A percentile compares a stretch with the other conserved stretches of the same genome.
Evolutionary conservation across 257 asterid species (phyloP).

Genomic region (Eustoma russellianum): DNA sequence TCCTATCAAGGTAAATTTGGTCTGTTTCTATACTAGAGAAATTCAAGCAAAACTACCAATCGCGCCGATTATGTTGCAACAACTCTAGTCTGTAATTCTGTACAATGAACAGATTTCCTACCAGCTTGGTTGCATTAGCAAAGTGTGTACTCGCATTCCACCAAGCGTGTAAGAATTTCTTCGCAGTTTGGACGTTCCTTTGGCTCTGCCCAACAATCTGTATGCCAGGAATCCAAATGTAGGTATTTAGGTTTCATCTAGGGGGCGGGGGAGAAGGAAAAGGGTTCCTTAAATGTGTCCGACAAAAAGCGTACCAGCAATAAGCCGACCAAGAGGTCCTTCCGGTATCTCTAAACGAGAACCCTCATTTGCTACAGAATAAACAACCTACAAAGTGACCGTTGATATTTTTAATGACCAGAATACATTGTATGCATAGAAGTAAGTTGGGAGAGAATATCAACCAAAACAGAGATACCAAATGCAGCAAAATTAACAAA

Average conservation of each 20-base stretch:
- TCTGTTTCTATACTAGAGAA: background rate
- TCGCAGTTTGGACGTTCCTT: conserved; percentile 71
- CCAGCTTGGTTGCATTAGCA: conserved; percentile 28
- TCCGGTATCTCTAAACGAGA: conserved; percentile 77
- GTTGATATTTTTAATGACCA: background rate
- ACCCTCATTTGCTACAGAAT: conserved; percentile 58
- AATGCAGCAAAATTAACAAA: too few relatives aligned
- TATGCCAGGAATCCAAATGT: conserved; percentile 8
- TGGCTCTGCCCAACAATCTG: conserved; percentile 89
- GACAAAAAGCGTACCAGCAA: conserved; percentile 37
- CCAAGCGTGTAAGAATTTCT: conserved; percentile 62
- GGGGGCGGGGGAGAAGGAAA: background rate
- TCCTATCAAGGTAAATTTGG: too few relatives aligned
- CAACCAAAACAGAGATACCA: background rate
- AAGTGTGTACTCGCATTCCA: conserved; percentile 71
- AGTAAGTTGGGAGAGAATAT: background rate
- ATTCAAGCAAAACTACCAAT: conserved; percentile 28
- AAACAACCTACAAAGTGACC: conserved; percentile 41
- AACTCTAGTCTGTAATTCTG: conserved; percentile 45
- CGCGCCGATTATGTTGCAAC: conserved; percentile 37
- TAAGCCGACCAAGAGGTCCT: conserved; percentile 75
- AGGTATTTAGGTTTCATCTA: background rate
- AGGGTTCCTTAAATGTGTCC: background rate
- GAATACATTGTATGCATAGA: background rate
- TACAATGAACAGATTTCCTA: conserved; percentile 16